A percentile compares a stretch with the other conserved stretches of the same genome.
phyloP scores from a whole-genome alignment of 495 filamentous ascomycete species.

The Aspergillus incahuasiensis region DNA sequence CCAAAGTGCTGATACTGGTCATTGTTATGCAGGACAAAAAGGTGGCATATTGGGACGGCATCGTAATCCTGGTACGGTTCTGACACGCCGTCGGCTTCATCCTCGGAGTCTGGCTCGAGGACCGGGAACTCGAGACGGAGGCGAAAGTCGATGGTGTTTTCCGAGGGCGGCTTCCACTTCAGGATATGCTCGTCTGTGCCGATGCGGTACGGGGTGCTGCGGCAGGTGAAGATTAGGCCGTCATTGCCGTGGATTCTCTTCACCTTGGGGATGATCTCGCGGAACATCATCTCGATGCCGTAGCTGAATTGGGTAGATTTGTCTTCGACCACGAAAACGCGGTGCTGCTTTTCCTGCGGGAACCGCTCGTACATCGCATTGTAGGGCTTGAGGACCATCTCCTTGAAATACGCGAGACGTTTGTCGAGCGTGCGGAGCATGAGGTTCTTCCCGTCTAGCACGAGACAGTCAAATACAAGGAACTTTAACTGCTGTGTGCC shows the following conservation, averaged over 20 bases:
- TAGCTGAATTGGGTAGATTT: slow-evolving; percentile 87
- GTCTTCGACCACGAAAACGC: slow-evolving; percentile 75
- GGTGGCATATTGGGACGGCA: slow-evolving; percentile 55
- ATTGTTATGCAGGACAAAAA: slow-evolving; percentile 51
- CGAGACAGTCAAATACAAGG: slow-evolving; percentile 88
- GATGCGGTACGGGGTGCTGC: slow-evolving; percentile 73
- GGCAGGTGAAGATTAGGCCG: slow-evolving; percentile 93
- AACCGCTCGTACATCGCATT: slow-evolving; percentile 61
- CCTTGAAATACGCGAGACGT: slow-evolving; percentile 78
- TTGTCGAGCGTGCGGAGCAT: slow-evolving; percentile 82
- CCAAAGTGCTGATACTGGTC: slow-evolving; percentile 59
- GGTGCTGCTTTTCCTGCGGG: slow-evolving; percentile 62
- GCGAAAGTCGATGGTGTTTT: slow-evolving; percentile 91
- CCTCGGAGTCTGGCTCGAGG: slow-evolving; percentile 63
- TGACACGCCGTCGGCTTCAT: slow-evolving; percentile 55
- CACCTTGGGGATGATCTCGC: slow-evolving; percentile 71
- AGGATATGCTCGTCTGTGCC: slow-evolving; percentile 91
- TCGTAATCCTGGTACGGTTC: slow-evolving; percentile 54
- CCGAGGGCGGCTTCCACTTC: slow-evolving; percentile 92
- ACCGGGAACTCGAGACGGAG: slow-evolving; percentile 71
- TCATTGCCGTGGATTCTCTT: slow-evolving; percentile 79
- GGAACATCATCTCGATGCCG: slow-evolving; percentile 86
- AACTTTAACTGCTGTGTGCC: slow-evolving; percentile 68
- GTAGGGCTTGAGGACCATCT: slow-evolving; percentile 76
- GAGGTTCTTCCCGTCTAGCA: slow-evolving; percentile 69